phyloP scores from a whole-genome alignment of 176 grass and related monocot genomes.

The Oryza officinalis region DNA sequence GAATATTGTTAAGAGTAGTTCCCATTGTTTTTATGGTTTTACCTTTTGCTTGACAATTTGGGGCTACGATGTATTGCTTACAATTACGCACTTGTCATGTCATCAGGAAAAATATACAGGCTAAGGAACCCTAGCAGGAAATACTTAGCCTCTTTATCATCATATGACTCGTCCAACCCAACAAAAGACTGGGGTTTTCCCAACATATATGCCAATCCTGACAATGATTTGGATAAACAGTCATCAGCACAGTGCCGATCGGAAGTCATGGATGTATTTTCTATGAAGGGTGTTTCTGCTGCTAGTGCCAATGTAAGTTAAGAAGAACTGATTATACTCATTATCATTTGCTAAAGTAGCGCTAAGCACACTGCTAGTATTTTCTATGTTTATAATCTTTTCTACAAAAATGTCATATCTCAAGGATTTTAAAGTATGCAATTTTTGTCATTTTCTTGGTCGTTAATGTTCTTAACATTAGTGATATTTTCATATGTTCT shows the following conservation, averaged over 20 bases:
- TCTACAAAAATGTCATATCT: neutral
- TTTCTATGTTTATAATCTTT: conserved; percentile 23
- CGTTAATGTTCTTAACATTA: conserved; percentile 22
- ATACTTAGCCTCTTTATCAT: conserved; percentile 70
- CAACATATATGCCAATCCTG: conserved; percentile 53
- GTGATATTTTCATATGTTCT: conserved; percentile 17
- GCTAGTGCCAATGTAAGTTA: conserved; percentile 44
- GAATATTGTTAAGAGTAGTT: neutral
- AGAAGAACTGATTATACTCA: neutral
- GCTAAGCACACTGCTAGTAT: neutral
- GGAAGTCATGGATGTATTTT: conserved; percentile 36
- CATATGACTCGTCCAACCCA: conserved; percentile 79
- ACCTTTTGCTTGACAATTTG: neutral
- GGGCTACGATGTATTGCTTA: conserved; percentile 9
- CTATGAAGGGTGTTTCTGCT: conserved; percentile 29
- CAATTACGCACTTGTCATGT: conserved; percentile 3
- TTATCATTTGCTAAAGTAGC: conserved; percentile 19
- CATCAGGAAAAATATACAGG: conserved; percentile 86
- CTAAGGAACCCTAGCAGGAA: conserved; percentile 73
- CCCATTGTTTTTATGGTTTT: neutral
- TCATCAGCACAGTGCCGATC: conserved; percentile 33
- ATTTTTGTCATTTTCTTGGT: neutral
- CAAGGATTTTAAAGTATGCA: neutral
- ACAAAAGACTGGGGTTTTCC: conserved; percentile 89
- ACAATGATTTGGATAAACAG: conserved; percentile 28